A percentile compares a stretch with the other conserved stretches of the same genome.
These are phyloP conservation scores for Meira nashicola DNA, from an alignment of 1,284 basidiomycete genomes.

Conservation along the genomic window DNA sequence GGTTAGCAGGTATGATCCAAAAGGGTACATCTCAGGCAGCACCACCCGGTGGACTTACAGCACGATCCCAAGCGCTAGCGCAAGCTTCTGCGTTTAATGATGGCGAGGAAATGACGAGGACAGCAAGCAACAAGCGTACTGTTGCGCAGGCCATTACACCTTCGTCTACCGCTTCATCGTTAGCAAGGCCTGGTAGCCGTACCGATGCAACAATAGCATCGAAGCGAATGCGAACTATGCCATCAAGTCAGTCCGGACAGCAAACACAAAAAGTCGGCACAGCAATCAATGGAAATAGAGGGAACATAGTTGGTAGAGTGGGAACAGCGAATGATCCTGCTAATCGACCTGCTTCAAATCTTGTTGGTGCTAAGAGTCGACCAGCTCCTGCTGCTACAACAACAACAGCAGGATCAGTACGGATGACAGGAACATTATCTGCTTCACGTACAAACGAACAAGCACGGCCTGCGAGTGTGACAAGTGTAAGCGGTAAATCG, in stretches of 20 bases:
- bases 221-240: background rate
- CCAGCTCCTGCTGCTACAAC: background rate
- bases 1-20: too few relatives aligned
- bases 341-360: background rate
- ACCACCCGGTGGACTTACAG: too few relatives aligned
- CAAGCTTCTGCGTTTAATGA: too few relatives aligned
- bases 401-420: background rate
- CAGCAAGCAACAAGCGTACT: too few relatives aligned
- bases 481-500: constrained; percentile 3
- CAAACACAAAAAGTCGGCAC: background rate
- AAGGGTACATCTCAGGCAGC: too few relatives aligned
- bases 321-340: background rate
- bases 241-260: background rate
- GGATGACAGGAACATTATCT: background rate
- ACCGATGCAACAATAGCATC: background rate
- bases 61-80: too few relatives aligned
- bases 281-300: background rate
- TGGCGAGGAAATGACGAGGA: too few relatives aligned
- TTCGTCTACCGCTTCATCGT: too few relatives aligned
- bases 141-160: too few relatives aligned
- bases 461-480: background rate
- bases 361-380: background rate
- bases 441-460: constrained; percentile 1
- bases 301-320: background rate
- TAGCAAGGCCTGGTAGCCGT: too few relatives aligned